Conservation (phyloP, 768 basidiomycete genomes). For the Trametes cingulata region DNA sequence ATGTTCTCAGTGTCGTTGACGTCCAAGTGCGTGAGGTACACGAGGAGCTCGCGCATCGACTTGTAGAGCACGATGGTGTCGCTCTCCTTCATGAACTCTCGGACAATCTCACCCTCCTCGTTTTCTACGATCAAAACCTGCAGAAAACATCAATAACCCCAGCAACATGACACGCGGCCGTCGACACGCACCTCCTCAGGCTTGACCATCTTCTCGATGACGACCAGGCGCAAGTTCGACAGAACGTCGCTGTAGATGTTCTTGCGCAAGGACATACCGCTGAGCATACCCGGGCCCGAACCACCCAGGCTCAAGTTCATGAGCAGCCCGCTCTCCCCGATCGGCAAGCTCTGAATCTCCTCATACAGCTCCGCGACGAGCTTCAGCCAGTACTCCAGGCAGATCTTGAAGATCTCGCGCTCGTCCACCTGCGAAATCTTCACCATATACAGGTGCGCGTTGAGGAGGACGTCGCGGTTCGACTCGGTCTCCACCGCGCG, state of each 20-base stretch:
- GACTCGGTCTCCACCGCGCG: slow-evolving; percentile 90
- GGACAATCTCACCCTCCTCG: slow-evolving; percentile 98
- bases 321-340: slow-evolving; percentile 80
- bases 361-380: slow-evolving; percentile 96
- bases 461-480: slow-evolving; percentile 90
- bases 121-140: slow-evolving; percentile 98
- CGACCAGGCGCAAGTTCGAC: slow-evolving; percentile 89
- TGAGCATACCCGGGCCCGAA: slow-evolving; percentile 63
- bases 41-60: slow-evolving; percentile 95
- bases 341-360: slow-evolving; percentile 90
- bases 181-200: slow-evolving; percentile 83
- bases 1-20: slow-evolving; percentile 96
- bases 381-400: slow-evolving; percentile 96
- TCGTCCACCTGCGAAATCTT: slow-evolving; percentile 98
- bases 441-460: slow-evolving; percentile 97
- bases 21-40: slow-evolving; percentile 97
- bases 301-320: slow-evolving; percentile 89
- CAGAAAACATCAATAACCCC: neutral
- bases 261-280: slow-evolving; percentile 82
- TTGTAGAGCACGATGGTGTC: slow-evolving; percentile 99
- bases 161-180: slow-evolving; percentile 1
- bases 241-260: slow-evolving; percentile 95
- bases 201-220: slow-evolving; percentile 99
- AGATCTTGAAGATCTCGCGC: slow-evolving; percentile 99
- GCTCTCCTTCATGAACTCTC: slow-evolving; percentile 98